These are phyloP conservation scores for Skeletonema grethae DNA, from an alignment of 108 stramenopile genomes.

Conservation along the genomic window DNA sequence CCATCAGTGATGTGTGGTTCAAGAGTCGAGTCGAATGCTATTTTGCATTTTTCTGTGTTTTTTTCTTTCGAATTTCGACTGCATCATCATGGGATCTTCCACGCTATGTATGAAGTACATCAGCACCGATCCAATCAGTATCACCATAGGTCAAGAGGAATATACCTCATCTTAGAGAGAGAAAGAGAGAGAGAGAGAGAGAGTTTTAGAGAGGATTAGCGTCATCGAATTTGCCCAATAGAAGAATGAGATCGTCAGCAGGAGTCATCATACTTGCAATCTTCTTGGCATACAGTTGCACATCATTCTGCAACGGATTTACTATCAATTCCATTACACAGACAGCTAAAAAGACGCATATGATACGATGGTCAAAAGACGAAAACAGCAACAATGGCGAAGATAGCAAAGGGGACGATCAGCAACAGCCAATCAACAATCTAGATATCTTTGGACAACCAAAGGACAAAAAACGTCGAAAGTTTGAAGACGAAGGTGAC, in stretches of 20 bases:
- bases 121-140: too few species aligned
- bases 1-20: too few species aligned
- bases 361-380: slow-evolving; percentile 1
- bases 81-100: too few species aligned
- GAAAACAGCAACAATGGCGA: slow-evolving; percentile 14
- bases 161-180: too few species aligned
- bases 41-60: too few species aligned
- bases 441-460: slow-evolving; percentile 43
- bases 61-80: too few species aligned
- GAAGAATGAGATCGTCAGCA: neutral
- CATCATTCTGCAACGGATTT: neutral
- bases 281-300: neutral
- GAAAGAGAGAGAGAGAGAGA: too few species aligned
- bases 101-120: too few species aligned
- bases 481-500: slow-evolving; percentile 35
- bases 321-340: neutral
- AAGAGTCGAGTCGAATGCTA: too few species aligned
- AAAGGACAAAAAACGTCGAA: slow-evolving; percentile 17
- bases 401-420: slow-evolving; percentile 9
- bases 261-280: neutral
- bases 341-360: neutral
- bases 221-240: neutral
- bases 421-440: slow-evolving; percentile 21
- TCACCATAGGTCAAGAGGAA: too few species aligned
- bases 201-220: too few species aligned